phyloP scores from a whole-genome alignment of 2,329 filamentous ascomycete species.

The Penicillium brevicompactum region DNA sequence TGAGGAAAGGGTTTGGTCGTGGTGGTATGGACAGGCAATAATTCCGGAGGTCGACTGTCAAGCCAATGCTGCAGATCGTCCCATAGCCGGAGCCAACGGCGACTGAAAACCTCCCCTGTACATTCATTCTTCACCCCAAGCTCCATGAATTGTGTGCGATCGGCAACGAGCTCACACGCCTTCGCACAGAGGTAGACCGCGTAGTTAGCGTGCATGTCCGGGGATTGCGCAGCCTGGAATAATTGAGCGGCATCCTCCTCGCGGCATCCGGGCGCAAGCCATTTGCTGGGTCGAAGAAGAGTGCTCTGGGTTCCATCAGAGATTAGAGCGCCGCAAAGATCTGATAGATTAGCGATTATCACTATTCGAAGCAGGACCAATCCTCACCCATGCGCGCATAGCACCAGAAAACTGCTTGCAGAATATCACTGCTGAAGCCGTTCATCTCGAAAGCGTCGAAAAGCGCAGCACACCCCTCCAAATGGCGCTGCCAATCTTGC shows the following conservation, averaged over 20 bases:
- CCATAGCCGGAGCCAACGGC: slow-evolving; percentile 54
- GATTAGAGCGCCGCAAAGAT: slow-evolving; percentile 59
- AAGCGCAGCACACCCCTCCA: slow-evolving; percentile 59
- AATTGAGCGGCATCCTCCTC: slow-evolving; percentile 40
- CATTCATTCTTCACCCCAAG: slow-evolving; percentile 51
- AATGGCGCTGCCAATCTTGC: slow-evolving; percentile 58
- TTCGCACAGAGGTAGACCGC: slow-evolving; percentile 59
- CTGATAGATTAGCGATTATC: slow-evolving; percentile 31
- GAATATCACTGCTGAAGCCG: slow-evolving; percentile 54
- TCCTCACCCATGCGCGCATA: slow-evolving; percentile 57
- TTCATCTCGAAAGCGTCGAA: slow-evolving; percentile 55
- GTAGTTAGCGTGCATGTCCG: slow-evolving; percentile 63
- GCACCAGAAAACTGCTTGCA: slow-evolving; percentile 61
- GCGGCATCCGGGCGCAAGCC: slow-evolving; percentile 47
- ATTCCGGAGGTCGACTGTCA: slow-evolving; percentile 48
- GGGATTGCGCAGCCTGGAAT: slow-evolving; percentile 39
- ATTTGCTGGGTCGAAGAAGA: slow-evolving; percentile 53
- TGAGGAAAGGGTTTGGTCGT: slow-evolving; percentile 52
- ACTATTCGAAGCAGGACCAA: neutral
- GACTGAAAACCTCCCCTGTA: slow-evolving; percentile 42
- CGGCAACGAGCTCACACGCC: slow-evolving; percentile 54
- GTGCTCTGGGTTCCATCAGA: slow-evolving; percentile 53
- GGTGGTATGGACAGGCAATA: slow-evolving; percentile 50
- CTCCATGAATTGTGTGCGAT: slow-evolving; percentile 53
- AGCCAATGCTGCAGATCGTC: slow-evolving; percentile 54